Base-by-base conservation (phyloP, 805 yeast genomes). In the Candida michaelii region DNA sequence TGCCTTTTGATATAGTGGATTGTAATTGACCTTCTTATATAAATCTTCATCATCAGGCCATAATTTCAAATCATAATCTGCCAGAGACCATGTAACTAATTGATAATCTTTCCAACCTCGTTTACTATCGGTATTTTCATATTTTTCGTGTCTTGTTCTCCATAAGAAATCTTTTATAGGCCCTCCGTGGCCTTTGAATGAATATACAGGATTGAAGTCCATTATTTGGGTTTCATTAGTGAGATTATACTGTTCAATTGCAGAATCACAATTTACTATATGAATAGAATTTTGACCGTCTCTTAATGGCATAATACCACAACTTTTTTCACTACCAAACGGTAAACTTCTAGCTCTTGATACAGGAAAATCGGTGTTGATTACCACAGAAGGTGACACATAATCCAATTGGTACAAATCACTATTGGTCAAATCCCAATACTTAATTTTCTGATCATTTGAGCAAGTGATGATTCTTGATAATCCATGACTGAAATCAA, bases 301-400 rank as follows among this genome's bases (percentile, higher is more conserved):
- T 38, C 95, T 67, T 44, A 86, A 71, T 0, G 99, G 99, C 86
- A 89, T 85, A 2, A 93, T 79, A 5, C 93, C 88, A 57, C 91
- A 86, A 1, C 95, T 84, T 33, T 56, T 56, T 33, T 70, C 75
- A 25, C 76, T 73, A 0, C 98, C 98, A 67, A 89, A 89, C 0
- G 98, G 99, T 27, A 90, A 69, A 44, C 83, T 82, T 36, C 98
- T 67, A 0, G 97, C 96, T 48, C 96, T 73, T 67, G 95, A 82
- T 1, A 93, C 87, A 0, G 98, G 97, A 58, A 83, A 91, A 31
- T 77, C 85, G 0, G 97, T 81, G 8, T 69, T 59, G 0, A 91
- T 76, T 0, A 83, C 77, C 25, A 77, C 77, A 5, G 71, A 63
- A 0, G 95, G 87, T 9, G 62, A 62, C 2, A 52, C 21, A 7